These are phyloP conservation scores for Atkinsonella texensis DNA, from an alignment of 2,329 filamentous ascomycete species.

Conservation along the genomic window DNA sequence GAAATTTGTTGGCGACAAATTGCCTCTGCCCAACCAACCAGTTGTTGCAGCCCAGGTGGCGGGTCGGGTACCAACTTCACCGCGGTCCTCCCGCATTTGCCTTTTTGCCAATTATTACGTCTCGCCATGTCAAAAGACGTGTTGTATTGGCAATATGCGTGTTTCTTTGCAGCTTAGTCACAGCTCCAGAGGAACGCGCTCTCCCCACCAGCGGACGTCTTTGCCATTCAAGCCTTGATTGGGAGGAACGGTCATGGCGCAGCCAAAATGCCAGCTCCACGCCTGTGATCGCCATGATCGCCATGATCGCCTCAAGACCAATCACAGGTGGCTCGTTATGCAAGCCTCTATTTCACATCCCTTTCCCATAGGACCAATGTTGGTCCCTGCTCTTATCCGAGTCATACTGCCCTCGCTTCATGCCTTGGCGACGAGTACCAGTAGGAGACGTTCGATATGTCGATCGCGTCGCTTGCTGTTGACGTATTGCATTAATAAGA, in stretches of 20 bases:
- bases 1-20: not conserved
- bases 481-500: not conserved
- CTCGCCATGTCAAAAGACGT: not conserved
- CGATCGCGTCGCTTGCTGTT: not conserved
- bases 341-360: constrained; percentile 1
- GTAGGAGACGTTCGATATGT: not conserved
- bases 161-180: not conserved
- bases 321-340: constrained; percentile 1
- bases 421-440: no score
- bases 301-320: constrained; percentile 2
- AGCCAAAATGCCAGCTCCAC: not conserved
- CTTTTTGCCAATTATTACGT: not conserved
- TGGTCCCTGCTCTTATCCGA: not conserved
- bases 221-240: not conserved
- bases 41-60: constrained; percentile 3
- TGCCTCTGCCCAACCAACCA: constrained; percentile 3
- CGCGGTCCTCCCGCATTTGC: not conserved
- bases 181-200: not conserved
- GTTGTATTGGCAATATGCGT: not conserved
- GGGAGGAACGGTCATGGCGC: not conserved
- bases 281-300: not conserved
- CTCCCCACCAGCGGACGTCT: not conserved
- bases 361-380: not conserved
- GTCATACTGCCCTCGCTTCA: not conserved
- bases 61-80: constrained; percentile 5